Base-by-base conservation (phyloP, 2,329 filamentous ascomycete species). In the Teratosphaeria zuluensis region DNA sequence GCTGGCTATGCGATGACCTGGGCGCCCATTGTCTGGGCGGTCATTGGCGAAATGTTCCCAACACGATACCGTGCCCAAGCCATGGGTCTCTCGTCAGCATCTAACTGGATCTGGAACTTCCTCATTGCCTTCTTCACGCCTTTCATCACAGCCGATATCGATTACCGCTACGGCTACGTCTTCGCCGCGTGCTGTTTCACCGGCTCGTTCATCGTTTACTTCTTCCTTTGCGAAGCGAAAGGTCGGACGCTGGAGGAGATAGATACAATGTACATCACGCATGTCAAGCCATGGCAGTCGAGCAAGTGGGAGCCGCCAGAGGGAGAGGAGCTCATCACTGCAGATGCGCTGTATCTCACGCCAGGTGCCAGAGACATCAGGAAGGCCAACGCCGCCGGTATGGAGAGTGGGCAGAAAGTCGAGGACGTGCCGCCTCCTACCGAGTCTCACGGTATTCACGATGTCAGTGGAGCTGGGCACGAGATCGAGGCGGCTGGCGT, bases 21-120 rank as follows among this genome's bases (percentile, higher is more conserved):
- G 86, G 85, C 85, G 24, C 86, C 86, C 0, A 81, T 84, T 55
- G 82, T 88, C 56, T 91, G 87, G 88, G 84, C 64, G 57, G 78
- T 86, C 28, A 81, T 84, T 53, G 81, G 83, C 4, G 83, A 86
- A 68, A 80, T 88, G 16, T 89, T 86, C 70, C 84, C 81, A 0
- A 81, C 60, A 16, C 56, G 61, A 35, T 65, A 65, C 61, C 77
- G 83, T 42, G 82, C 82, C 2, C 80, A 80, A 12, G 31, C 67
- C 81, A 78, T 32, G 68, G 82, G 81, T 1, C 69, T 86, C 1
- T 78, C 82, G 0, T 86, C 84, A 0, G 79, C 82, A 0, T 80
- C 78, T 64, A 87, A 87, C 72, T 87, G 84, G 84, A 76, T 79
- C 33, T 72, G 66, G 67, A 72, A 71, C 55, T 73, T 71, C 62